phyloP scores from a whole-genome alignment of 1,284 basidiomycete species.

The Vanrija pseudolonga region DNA sequence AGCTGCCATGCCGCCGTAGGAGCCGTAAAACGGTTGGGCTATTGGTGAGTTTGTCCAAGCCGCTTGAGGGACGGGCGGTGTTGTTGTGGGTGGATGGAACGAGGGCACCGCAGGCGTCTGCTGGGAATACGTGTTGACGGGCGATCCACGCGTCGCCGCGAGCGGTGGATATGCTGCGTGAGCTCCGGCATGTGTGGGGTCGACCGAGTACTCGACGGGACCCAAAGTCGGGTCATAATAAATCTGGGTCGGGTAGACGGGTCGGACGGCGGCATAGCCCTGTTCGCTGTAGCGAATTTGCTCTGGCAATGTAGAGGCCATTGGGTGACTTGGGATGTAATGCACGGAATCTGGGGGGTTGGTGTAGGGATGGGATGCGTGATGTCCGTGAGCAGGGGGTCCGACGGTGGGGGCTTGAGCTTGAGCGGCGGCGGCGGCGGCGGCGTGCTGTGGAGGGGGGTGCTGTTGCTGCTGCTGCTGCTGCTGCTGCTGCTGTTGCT shows the following conservation, averaged over 20 bases:
- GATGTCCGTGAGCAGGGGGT: neutral
- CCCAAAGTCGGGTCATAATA: conserved; percentile 15
- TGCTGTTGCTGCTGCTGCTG: conserved; percentile 3
- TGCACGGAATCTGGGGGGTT: conserved; percentile 6
- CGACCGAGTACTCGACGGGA: conserved; percentile 3
- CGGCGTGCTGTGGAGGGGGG: neutral
- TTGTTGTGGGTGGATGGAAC: conserved; percentile 10
- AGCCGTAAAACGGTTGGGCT: conserved; percentile 8
- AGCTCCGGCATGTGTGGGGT: conserved; percentile 1
- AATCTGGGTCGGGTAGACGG: conserved; percentile 15
- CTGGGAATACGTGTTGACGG: conserved; percentile 4
- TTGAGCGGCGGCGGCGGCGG: neutral
- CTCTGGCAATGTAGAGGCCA: conserved; percentile 1
- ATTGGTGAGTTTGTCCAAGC: conserved; percentile 7
- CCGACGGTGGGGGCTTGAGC: neutral
- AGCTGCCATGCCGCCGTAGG: conserved; percentile 4
- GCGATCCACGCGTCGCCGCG: conserved; percentile 3
- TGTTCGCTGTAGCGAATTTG: conserved; percentile 13
- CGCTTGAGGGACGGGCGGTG: conserved; percentile 10
- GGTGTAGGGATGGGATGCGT: neutral
- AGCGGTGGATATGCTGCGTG: conserved; percentile 1
- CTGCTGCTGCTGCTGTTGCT: neutral
- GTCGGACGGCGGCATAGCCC: neutral
- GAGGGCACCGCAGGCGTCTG: conserved; percentile 1
- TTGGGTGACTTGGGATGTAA: conserved; percentile 6